These are phyloP conservation scores for Gardenia jasminoides DNA, from an alignment of 257 asterid species.

Conservation along the genomic window DNA sequence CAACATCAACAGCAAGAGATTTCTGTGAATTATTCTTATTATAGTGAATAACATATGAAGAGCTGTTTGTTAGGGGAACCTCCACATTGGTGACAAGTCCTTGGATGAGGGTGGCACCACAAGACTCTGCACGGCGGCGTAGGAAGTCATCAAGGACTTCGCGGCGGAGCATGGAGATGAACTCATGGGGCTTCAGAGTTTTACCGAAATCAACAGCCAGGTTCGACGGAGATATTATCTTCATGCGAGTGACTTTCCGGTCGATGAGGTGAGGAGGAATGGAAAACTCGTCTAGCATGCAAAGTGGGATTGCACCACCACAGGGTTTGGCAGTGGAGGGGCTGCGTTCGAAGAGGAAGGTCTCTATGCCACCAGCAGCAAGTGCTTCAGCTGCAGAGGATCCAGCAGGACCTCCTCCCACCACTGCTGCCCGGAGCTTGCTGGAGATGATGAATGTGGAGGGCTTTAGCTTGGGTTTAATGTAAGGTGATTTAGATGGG, in stretches of 20 bases:
- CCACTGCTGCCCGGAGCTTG: conserved; percentile 83
- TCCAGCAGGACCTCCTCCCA: conserved; percentile 96
- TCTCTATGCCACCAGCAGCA: conserved; percentile 76
- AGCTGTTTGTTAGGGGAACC: conserved; percentile 68
- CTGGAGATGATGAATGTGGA: conserved; percentile 37
- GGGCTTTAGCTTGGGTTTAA: conserved; percentile 22
- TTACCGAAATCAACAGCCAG: conserved; percentile 88
- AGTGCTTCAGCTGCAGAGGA: conserved; percentile 88
- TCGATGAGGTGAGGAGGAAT: conserved; percentile 85
- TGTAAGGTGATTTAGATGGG: conserved; percentile 23
- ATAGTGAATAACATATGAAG: conserved; percentile 58
- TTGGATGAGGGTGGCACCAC: conserved; percentile 77
- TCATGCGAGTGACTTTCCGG: conserved; percentile 83
- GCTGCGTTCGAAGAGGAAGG: conserved; percentile 74
- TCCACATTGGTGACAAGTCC: conserved; percentile 84
- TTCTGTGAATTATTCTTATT: conserved; percentile 35
- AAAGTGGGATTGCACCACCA: conserved; percentile 92
- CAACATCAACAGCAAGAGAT: conserved; percentile 72
- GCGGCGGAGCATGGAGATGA: conserved; percentile 96
- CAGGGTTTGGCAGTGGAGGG: conserved; percentile 92
- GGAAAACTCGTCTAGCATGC: conserved; percentile 95
- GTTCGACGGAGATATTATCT: conserved; percentile 92
- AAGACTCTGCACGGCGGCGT: conserved; percentile 69
- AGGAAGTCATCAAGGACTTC: conserved; percentile 82
- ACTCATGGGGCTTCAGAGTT: conserved; percentile 86